Base-by-base conservation (phyloP, 1,139 yeast species). In the Geotrichum armillariae region DNA sequence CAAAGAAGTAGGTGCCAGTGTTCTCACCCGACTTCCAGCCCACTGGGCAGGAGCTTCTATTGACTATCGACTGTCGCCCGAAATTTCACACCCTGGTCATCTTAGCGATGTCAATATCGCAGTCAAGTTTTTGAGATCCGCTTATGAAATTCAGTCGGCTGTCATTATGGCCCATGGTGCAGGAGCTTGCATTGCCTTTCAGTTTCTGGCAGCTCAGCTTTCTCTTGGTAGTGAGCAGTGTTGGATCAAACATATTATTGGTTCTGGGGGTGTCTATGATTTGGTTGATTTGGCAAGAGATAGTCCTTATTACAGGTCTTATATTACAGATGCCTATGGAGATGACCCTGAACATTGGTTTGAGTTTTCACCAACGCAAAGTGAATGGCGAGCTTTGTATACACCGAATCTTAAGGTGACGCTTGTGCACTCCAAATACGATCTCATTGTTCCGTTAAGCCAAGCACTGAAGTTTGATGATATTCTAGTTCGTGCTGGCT, bases 81-180 rank as follows among this genome's bases (percentile, higher is more conserved):
- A 72, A 37, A 71, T 77, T 9, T 69, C 71, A 50, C 88, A 85
- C 59, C 95, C 95, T 0, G 60, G 55, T 1, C 91, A 85, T 60
- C 54, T 82, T n/a, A 48, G 69, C 1, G 95, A 86, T 56, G 78
- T 83, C 4, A 50, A 72, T 1, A 52, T 46, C 0, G 85, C 81
- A 0, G 57, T 85, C 5, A 50, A 60, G 11, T 57, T 61, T 18
- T 55, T 72, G 3, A 35, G 55, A 14, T 39, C 55, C 14, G 58
- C 62, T 22, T 59, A 61, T 39, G 53, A 55, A 5, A 63, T 80
- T 6, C 52, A 58, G 8, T 54, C 66, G 7, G 56, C 73, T 8
- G 72, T 70, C 54, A 52, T 80, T 8, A 71, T 78, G 18, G 95
- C 95, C 0, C 95, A 86, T 65, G 85, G 93, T 0, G 93, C 82